Conservation (phyloP, 352 stramenopile species). For the Phytophthora hybrid region DNA sequence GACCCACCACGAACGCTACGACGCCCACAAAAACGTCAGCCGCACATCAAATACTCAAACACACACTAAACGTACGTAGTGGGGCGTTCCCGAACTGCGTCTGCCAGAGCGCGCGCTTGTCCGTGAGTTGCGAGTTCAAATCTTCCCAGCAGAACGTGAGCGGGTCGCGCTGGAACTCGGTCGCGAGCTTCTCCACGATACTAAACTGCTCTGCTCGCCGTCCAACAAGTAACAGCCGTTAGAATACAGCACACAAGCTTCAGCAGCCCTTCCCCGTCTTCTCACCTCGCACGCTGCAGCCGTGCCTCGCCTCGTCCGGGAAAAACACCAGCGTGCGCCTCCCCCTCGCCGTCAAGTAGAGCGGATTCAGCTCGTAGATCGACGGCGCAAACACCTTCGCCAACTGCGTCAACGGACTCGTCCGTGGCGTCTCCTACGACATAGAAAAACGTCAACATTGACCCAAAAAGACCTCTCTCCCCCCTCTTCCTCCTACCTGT, state of each 20-base stretch:
- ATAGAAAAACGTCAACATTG: no score
- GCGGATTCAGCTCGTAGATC: conserved; percentile 66
- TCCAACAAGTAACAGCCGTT: no score
- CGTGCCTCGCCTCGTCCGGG: conserved; percentile 50
- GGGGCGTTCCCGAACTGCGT: conserved; percentile 46
- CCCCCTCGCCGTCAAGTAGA: conserved; percentile 71
- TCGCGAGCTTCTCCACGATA: conserved; percentile 68
- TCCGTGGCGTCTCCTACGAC: conserved; percentile 19
- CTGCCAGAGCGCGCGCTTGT: conserved; percentile 55
- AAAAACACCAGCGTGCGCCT: conserved; percentile 75
- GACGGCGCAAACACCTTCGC: conserved; percentile 79
- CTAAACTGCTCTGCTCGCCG: conserved; percentile 69
- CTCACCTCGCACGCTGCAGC: conserved; percentile 65
- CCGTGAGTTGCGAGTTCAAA: conserved; percentile 36
- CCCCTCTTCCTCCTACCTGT: no score
- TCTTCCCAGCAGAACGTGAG: conserved; percentile 86
- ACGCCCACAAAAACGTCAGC: not conserved
- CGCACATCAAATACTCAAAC: not conserved
- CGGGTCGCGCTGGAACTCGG: conserved; percentile 75
- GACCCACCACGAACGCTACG: conserved; percentile 66
- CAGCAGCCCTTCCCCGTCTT: not conserved
- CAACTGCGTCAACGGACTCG: conserved; percentile 57
- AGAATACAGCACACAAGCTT: not conserved
- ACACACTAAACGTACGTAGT: conserved; percentile 42
- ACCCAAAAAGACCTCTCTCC: no score